Base-by-base conservation (phyloP, 2,329 filamentous ascomycete genomes). In the Trichophyton rubrum region DNA sequence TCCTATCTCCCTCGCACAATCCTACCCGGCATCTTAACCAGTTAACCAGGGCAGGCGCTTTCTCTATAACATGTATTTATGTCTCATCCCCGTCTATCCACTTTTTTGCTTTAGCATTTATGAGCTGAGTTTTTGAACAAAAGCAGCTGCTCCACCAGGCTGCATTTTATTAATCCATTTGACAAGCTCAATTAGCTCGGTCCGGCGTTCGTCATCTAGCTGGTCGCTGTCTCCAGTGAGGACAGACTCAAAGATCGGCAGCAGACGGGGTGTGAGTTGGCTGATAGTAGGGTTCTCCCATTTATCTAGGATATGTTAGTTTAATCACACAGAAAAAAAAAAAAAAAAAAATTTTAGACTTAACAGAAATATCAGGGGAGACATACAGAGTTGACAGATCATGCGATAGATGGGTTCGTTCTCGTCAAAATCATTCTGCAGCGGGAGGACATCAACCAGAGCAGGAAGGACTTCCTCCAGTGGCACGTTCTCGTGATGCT, bases 381-480 rank as follows among this genome's bases (percentile, higher is more conserved):
- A 82, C 85, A 79, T 79, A 87, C 84, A 96, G 65, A 97, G 82
- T 74, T 88, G 85, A 74, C 89, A 86, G 69, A 99, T 86, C 83
- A 91, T 95, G 73, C 87, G 83, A 77, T 87, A 99, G 62, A 97
- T 85, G 7, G 93, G 90, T 68, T 89, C 89, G 76, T 99, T 97
- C 82, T 97, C 93, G 75, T 96, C 90, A 68, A 84, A 97, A 73
- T 97, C 93, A 71, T 96, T 91, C 74, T 88, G 89, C 64, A 97
- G 80, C 8, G 93, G 93, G 41, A 97, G 82, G 30, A 91, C 82
- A 63, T 83, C 82, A 61, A 95, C 82, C 30, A 97, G 77, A 0
- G 84, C 85, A 27, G 92, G 91, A 1, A 99, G 82, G 20, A 95
- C 89, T 62, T 96, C 85, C 43, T 81, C 77, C 59, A 95, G 81